Evolutionary conservation across 768 basidiomycete species (phyloP), one percentile per base, ranked within the genome.

Genomic region (Lanmaoa pseudosensibilis): DNA sequence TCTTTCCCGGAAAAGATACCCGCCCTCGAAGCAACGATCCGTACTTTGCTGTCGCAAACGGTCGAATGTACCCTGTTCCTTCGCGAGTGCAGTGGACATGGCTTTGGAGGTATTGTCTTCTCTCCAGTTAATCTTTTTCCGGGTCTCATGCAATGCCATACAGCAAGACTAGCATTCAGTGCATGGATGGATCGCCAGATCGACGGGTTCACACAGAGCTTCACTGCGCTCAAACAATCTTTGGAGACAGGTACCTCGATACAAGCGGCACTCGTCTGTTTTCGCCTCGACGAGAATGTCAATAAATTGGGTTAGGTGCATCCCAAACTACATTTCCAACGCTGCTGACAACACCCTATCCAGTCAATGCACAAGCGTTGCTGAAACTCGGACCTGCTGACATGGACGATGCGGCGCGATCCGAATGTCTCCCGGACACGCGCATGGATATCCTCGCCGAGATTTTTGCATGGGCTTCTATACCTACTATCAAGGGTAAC

Each of bases 11-110:
- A 67, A 46, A 72, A 56, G 43, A 64, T 75, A 39, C 59, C 64
- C 21, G 15, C 37, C 4, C 67, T 75, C 3, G 68, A 75, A 44
- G 56, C 60, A 32, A 64, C 60, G 15, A 65, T 76, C 46, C 52
- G 55, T 4, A 54, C 54, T 2, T 59, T 75, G 19, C 46, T 71
- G 2, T 60, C 65, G 9, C 75, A 75, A 46, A 75, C 74, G 0
- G 63, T 73, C 7, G 75, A 76, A 60, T 75, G 74, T 32, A 67
- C 58, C 16, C 63, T 76, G 52, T 75, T 75, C 50, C 59, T 75
- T 47, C 74, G 65, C 8, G 75, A 75, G 51, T 75, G 70, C 41
- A 66, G 63, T 48, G 73, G 73, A 0, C 59, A 68, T 48, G 73
- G 75, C 9, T 75, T 75, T 41, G 63, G 63, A 59, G 56, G 75